Percentiles rank a stretch among this genome's conserved stretches.
Evolutionary conservation across 2,329 filamentous ascomycete species (phyloP).

Genomic region (Diaporthe vaccinii): DNA sequence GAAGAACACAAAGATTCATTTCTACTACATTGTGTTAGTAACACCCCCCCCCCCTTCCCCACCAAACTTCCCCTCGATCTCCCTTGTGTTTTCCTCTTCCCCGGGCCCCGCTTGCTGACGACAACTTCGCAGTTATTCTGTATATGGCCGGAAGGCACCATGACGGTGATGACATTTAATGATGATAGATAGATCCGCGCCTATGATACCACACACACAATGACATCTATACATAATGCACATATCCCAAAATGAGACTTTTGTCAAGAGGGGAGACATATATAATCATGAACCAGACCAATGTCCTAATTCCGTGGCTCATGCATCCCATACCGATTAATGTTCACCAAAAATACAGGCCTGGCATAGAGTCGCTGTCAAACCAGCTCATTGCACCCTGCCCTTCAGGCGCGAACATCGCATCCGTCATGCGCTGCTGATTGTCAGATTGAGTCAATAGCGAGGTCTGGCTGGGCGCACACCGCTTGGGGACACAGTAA

Average conservation of each 20-base stretch:
- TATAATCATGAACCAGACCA: background rate
- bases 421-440: slow-evolving; percentile 28
- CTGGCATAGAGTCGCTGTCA: slow-evolving; percentile 11
- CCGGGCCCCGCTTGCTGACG: background rate
- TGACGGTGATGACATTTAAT: slow-evolving; percentile 18
- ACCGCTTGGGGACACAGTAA: background rate
- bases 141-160: slow-evolving; percentile 38
- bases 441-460: background rate
- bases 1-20: slow-evolving; percentile 49
- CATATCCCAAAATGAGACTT: slow-evolving; percentile 3
- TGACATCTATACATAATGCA: background rate
- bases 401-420: slow-evolving; percentile 21
- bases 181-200: slow-evolving; percentile 22
- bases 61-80: too few relatives aligned
- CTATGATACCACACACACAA: slow-evolving; percentile 30
- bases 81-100: too few relatives aligned
- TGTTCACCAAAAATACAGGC: slow-evolving; percentile 32
- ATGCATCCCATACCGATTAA: background rate
- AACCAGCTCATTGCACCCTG: slow-evolving; percentile 30
- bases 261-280: background rate
- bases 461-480: too few relatives aligned
- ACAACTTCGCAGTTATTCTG: slow-evolving; percentile 27
- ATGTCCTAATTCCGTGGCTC: background rate
- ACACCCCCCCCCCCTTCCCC: slow-evolving; percentile 22
- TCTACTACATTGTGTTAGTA: slow-evolving; percentile 49